Percentiles rank a stretch among this genome's conserved stretches.
Conservation (phyloP, 441 rosid species). For the Rhodomyrtus psidioides region DNA sequence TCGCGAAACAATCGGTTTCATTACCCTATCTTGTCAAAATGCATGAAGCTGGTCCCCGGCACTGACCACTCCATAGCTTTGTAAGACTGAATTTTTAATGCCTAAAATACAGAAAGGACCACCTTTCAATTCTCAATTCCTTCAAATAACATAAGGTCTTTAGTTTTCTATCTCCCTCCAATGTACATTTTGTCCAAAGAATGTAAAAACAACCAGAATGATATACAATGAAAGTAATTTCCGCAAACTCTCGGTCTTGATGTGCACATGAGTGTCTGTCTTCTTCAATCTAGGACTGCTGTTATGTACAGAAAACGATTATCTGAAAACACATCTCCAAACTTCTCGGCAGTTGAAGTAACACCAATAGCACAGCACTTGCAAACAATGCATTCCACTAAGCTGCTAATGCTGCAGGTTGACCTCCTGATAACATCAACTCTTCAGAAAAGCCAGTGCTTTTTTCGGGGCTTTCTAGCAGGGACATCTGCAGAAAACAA, state of each 20-base stretch:
- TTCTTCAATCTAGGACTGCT: background rate
- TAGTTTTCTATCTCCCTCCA: background rate
- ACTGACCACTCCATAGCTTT: background rate
- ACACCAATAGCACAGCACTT: background rate
- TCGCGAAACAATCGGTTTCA: background rate
- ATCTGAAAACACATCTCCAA: background rate
- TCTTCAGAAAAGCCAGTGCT: slow-evolving; percentile 75
- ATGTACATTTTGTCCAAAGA: background rate
- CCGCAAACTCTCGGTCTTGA: background rate
- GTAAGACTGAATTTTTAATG: background rate
- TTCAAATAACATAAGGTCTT: background rate
- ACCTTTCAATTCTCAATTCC: background rate
- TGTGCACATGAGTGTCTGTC: background rate
- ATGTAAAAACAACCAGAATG: background rate
- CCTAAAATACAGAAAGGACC: background rate
- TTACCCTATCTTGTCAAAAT: background rate
- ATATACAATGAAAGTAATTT: background rate
- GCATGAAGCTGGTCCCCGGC: background rate
- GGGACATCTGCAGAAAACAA: slow-evolving; percentile 61
- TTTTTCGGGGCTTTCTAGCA: slow-evolving; percentile 42
- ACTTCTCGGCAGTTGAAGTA: background rate
- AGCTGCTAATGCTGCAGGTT: background rate
- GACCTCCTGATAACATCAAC: background rate
- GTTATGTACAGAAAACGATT: background rate
- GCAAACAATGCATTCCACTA: background rate